Conservation (phyloP, 352 stramenopile genomes). For the Phytopythium montanum region DNA sequence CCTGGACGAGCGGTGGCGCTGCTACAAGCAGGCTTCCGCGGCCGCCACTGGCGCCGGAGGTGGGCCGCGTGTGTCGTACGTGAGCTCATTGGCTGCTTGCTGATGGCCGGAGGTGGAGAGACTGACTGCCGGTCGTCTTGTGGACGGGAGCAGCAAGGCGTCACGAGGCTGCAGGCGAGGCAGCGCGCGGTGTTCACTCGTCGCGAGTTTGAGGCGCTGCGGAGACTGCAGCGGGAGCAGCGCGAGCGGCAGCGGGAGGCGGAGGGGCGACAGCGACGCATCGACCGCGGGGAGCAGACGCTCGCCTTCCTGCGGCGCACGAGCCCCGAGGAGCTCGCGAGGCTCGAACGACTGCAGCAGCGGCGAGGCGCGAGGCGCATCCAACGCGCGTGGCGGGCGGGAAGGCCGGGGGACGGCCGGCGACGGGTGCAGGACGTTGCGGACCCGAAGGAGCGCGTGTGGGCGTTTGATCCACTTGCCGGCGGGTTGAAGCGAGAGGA, state of each 20-base stretch:
- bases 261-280: conserved; percentile 38
- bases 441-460: conserved; percentile 20
- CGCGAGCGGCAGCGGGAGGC: conserved; percentile 37
- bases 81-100: neutral
- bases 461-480: conserved; percentile 31
- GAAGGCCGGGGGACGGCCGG: neutral
- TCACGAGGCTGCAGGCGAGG: conserved; percentile 50
- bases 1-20: no score
- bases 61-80: conserved; percentile 31
- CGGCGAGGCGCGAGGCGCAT: conserved; percentile 33
- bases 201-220: conserved; percentile 42
- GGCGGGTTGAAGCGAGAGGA: neutral
- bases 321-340: conserved; percentile 38
- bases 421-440: neutral
- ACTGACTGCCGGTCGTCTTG: conserved; percentile 5
- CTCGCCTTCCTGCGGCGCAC: conserved; percentile 66
- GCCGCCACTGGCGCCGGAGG: conserved; percentile 23
- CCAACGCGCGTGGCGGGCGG: conserved; percentile 38
- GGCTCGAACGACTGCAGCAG: conserved; percentile 41
- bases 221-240: conserved; percentile 54
- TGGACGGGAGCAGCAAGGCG: conserved; percentile 25
- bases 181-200: conserved; percentile 58
- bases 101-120: neutral
- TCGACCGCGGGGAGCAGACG: conserved; percentile 63
- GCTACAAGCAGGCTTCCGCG: conserved; percentile 56